phyloP scores from a whole-genome alignment of 495 filamentous ascomycete species.

The Ascodesmis nigricans region DNA sequence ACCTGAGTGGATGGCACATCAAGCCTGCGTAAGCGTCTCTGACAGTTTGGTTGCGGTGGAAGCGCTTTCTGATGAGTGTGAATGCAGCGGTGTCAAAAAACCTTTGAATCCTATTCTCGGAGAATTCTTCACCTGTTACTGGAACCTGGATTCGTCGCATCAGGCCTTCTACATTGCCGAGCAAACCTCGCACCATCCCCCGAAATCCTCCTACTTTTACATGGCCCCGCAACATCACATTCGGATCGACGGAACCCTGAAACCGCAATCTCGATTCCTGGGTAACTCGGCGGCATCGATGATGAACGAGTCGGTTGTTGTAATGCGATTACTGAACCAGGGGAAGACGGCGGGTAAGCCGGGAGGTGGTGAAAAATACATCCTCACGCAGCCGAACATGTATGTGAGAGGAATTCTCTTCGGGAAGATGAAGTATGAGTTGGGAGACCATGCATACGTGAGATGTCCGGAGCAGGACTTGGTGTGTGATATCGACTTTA shows the following conservation, averaged over 20 bases:
- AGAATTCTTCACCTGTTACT: conserved; percentile 85
- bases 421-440: conserved; percentile 98
- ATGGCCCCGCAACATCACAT: conserved; percentile 92
- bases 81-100: conserved; percentile 79
- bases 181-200: conserved; percentile 93
- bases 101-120: conserved; percentile 92
- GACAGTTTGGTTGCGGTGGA: too few species aligned
- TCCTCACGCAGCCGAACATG: conserved; percentile 96
- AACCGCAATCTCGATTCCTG: conserved; percentile 88
- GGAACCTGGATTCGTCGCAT: conserved; percentile 74
- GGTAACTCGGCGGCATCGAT: conserved; percentile 94
- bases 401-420: conserved; percentile 94
- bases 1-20: conserved; percentile 96
- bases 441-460: conserved; percentile 92
- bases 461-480: conserved; percentile 70
- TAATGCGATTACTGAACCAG: conserved; percentile 62
- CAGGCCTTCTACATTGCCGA: conserved; percentile 89
- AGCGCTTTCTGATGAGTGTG: conserved; percentile 7
- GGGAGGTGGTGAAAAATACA: conserved; percentile 61
- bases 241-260: conserved; percentile 83
- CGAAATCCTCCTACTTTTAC: conserved; percentile 97
- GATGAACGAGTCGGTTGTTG: conserved; percentile 80
- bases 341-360: conserved; percentile 25
- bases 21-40: conserved; percentile 59
- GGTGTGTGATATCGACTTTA: conserved; percentile 91